phyloP scores from a whole-genome alignment of 768 basidiomycete species.

The Rhodosporidiobolus sp. region DNA sequence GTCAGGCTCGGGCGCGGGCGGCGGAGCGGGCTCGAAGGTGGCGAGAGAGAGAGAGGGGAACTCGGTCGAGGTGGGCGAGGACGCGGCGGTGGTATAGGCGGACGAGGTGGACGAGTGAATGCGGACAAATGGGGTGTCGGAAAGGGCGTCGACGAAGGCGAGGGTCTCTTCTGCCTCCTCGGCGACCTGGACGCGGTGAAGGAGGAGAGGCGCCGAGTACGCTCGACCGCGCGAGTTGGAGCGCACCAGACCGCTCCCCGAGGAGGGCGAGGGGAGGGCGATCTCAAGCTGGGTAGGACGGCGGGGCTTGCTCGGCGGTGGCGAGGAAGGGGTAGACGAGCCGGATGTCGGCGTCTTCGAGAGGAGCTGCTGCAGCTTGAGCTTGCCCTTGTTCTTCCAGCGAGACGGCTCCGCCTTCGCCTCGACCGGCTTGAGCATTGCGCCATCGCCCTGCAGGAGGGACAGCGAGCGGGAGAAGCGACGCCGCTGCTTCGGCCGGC shows the following conservation, averaged over 20 bases:
- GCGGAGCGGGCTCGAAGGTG: not conserved
- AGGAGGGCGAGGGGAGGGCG: not conserved
- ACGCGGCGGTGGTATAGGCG: not conserved
- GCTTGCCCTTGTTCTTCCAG: conserved; percentile 4
- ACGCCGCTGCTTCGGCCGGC: not conserved
- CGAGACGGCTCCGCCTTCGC: not conserved
- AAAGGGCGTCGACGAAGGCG: not conserved
- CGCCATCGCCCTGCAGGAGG: not conserved
- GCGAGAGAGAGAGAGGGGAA: not conserved
- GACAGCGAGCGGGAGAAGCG: conserved; percentile 27
- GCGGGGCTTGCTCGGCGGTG: not conserved
- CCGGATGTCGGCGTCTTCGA: not conserved
- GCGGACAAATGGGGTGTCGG: not conserved
- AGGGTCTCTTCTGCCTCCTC: not conserved
- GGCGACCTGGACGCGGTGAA: not conserved
- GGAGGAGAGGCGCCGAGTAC: conserved; percentile 11
- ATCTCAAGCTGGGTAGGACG: not conserved
- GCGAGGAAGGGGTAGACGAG: too few relatives aligned
- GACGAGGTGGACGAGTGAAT: not conserved
- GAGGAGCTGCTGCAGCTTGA: conserved; percentile 1
- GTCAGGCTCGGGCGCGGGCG: not conserved
- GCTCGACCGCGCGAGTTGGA: not conserved
- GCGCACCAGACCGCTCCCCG: not conserved
- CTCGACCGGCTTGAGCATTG: not conserved
- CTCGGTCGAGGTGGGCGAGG: not conserved